A percentile compares a stretch with the other conserved stretches of the same genome.
Evolutionary conservation across 257 asterid species (phyloP).

Genomic region (Nicotiana obtusifolia): DNA sequence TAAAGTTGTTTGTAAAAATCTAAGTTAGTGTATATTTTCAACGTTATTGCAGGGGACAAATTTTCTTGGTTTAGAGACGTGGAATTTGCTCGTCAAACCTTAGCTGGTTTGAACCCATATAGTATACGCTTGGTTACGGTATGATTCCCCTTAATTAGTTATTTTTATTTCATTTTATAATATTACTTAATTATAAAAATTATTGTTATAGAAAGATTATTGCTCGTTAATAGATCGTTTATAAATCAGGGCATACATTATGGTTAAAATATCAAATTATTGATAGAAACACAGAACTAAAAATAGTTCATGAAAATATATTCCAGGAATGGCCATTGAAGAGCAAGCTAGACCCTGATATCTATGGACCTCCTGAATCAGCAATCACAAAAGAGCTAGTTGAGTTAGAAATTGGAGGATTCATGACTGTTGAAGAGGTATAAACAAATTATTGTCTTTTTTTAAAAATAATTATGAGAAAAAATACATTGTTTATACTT

Average conservation of each 20-base stretch:
- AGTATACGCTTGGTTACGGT: slow-evolving; percentile 58
- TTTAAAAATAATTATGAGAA: background rate
- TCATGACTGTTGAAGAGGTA: slow-evolving; percentile 58
- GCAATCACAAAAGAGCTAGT: slow-evolving; percentile 47
- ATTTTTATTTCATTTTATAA: no score
- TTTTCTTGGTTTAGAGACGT: slow-evolving; percentile 70
- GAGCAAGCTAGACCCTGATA: slow-evolving; percentile 61
- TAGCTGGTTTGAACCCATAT: slow-evolving; percentile 65
- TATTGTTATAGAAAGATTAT: no score
- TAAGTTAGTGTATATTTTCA: background rate
- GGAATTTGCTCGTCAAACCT: slow-evolving; percentile 71
- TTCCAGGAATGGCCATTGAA: slow-evolving; percentile 73
- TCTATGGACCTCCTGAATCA: slow-evolving; percentile 75
- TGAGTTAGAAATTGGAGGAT: slow-evolving; percentile 43
- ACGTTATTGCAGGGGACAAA: slow-evolving; percentile 35
- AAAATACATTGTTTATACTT: background rate
- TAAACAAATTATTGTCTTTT: background rate
- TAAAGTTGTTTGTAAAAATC: background rate
- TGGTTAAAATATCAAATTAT: background rate
- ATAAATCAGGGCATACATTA: no score
- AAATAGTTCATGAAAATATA: background rate
- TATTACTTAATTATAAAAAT: no score
- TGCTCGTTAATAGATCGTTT: no score
- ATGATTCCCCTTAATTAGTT: background rate
- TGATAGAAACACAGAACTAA: background rate